Evolutionary conservation across 306 rosid species (phyloP).

Genomic region (Vigna radiata): DNA sequence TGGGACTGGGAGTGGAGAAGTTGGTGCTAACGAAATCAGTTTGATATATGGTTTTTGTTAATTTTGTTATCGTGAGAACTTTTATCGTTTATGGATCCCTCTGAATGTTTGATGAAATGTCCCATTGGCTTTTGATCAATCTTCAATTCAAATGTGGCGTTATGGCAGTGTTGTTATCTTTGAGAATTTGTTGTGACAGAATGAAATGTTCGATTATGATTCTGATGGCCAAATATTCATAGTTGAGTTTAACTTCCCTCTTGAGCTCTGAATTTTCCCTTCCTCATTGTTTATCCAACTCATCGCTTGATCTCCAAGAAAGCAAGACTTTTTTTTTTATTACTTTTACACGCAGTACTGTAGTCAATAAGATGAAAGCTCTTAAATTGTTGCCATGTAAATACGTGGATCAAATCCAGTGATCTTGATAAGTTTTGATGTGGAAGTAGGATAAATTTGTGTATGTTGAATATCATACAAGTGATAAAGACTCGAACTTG

Average conservation of each 20-base stretch:
- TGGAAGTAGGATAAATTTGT: too few relatives aligned
- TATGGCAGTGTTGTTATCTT: background rate
- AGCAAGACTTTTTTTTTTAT: background rate
- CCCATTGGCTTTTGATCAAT: background rate
- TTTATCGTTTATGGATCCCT: background rate
- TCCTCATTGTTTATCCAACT: background rate
- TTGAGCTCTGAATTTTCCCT: background rate
- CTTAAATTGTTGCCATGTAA: background rate
- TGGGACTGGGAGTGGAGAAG: background rate
- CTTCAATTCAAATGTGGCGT: background rate
- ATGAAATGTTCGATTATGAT: conserved; percentile 32
- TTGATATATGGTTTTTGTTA: conserved; percentile 27
- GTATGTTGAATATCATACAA: too few relatives aligned
- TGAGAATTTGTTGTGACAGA: background rate
- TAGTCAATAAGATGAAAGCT: background rate
- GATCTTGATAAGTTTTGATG: background rate
- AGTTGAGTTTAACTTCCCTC: background rate
- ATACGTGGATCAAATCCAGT: background rate
- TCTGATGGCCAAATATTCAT: conserved; percentile 8
- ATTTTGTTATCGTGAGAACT: background rate
- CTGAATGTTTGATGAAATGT: conserved; percentile 24
- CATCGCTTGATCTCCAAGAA: background rate
- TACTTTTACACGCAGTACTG: background rate
- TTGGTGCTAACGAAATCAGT: background rate
- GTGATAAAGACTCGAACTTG: too few relatives aligned